These are phyloP conservation scores for Thalassiosira mediterranea DNA, from an alignment of 352 stramenopile species.

Conservation along the genomic window DNA sequence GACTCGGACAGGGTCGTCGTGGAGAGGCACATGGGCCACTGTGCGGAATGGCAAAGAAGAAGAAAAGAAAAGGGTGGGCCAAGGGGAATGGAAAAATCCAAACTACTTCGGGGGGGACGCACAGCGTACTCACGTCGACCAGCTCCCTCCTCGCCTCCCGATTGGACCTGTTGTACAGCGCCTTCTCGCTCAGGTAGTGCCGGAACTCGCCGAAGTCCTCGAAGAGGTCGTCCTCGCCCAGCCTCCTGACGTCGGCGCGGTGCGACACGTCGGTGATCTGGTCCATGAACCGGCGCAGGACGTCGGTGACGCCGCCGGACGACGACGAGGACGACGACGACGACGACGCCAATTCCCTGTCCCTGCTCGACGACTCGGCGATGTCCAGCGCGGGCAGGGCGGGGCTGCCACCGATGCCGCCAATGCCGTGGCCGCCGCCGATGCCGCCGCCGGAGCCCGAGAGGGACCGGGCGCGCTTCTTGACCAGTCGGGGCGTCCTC, in stretches of 20 bases:
- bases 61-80: constrained; percentile 11
- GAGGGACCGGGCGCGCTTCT: constrained; percentile 38
- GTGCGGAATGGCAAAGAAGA: constrained; percentile 10
- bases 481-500: constrained; percentile 71
- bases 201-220: constrained; percentile 80
- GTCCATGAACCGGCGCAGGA: constrained; percentile 80
- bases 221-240: constrained; percentile 72
- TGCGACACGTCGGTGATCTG: constrained; percentile 74
- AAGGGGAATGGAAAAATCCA: neutral
- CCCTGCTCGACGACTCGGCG: no score
- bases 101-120: neutral
- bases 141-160: constrained; percentile 62
- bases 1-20: constrained; percentile 62
- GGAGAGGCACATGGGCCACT: constrained; percentile 83
- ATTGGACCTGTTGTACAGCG: constrained; percentile 73
- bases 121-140: constrained; percentile 66
- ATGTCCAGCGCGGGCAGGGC: no score
- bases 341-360: no score
- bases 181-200: constrained; percentile 81
- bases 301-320: constrained; percentile 55
- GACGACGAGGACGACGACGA: no score
- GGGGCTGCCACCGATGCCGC: no score
- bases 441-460: no score
- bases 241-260: constrained; percentile 68
- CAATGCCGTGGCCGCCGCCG: no score